Evolutionary conservation across 2,329 filamentous ascomycete species (phyloP), one percentile per base, ranked within the genome.

Genomic region (Neocatenulostroma microsporum): DNA sequence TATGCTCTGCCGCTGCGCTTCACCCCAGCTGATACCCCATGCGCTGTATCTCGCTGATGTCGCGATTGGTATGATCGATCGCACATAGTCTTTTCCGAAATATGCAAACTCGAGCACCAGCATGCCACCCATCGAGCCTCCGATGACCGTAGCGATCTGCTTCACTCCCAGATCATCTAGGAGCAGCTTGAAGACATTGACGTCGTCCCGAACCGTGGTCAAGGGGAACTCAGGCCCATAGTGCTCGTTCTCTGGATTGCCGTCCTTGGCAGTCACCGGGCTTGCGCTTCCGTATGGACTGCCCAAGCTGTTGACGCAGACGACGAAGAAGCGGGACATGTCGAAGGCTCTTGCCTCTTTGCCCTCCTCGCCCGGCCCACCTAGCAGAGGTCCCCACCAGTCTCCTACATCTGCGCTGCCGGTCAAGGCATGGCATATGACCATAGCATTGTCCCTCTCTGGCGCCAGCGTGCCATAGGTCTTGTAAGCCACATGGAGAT

Each of bases 141-240:
- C 85, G 45, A 93, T 72, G 9, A 87, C 84, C 13, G 80, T 77
- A 5, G 85, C 84, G 33, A 93, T 69, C 56, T 86, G 82, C 51
- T 73, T 76, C 21, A 93, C 80, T 13, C 84, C 85, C 13, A 93
- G 66, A 41, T 89, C 83, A 53, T 91, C 84, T 7, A 93, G 69
- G 6, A 93, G 65, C 21, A 89, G 63, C 59, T 80, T 86, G 67
- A 91, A 87, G 31, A 91, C 70, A 47, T 84, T 87, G 36, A 96
- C 89, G 66, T 98, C 91, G 58, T 98, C 91, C 48, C 89, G 74
- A 46, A 98, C 85, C 0, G 91, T 96, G 1, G 91, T 95, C 46
- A 98, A 67, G 30, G 91, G 91, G 50, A 98, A 98, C 56, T 98
- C 91, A 1, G 91, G 91, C 0, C 91, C 91, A 56, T 98, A 98